Evolutionary conservation across 805 yeast genomes (phyloP), one percentile per base, ranked within the genome.

Genomic region (Maudiozyma turicensis): DNA sequence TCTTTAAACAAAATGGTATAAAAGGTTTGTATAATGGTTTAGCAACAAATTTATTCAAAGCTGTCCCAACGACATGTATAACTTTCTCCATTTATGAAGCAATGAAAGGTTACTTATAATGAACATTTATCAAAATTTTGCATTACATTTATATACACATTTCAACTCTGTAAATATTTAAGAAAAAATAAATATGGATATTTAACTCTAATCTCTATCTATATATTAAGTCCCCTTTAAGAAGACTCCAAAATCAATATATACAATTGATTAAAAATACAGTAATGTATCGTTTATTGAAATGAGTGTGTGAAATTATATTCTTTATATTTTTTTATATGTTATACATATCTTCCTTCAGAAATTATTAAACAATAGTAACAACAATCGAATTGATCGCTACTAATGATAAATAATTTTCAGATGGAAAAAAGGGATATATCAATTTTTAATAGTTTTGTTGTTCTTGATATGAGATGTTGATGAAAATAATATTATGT

Each of bases 1-100:
- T 86, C 2, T 72, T 74, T 56, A 37, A 42, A 0, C 58, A 61
- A 1, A 85, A 81, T 49, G 91, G 93, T 0, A 9, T 77, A 4
- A 52, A 58, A 10, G 96, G 89, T 0, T 84, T 90, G 52, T 93
- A 93, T 64, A 82, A 84, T 55, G 99, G 99, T 0, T 65, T 93
- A 14, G 67, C 79, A 1, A 84, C 95, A 1, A 90, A 89, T 54
- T 61, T 91, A 14, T 50, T 86, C 1, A 72, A 98, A 44, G 96
- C 91, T 0, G 74, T 93, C 5, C 99, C 99, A 0, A 89, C 96
- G 1, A 90, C 97, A 4, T 86, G 96, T 60, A 77, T 90, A 10
- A 93, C 98, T 0, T 88, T 93, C 62, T 72, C 84, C 5, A 85
- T 85, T 5, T 93, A 93, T 59, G 99, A 93, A 61, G 72, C 75